Evolutionary conservation across 2,329 filamentous ascomycete species (phyloP).

Genomic region (Colletotrichum musicola): DNA sequence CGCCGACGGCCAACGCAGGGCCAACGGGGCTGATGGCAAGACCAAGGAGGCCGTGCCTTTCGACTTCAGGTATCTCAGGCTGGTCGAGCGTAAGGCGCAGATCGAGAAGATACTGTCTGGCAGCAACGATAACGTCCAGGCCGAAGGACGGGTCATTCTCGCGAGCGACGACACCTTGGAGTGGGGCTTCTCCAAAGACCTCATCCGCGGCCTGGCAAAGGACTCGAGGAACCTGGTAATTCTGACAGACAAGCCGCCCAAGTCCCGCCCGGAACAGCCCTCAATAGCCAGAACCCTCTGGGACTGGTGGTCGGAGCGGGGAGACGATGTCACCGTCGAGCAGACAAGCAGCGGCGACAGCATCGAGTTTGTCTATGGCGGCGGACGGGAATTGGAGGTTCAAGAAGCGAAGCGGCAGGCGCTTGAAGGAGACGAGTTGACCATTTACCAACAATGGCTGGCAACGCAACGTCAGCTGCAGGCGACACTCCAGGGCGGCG

Average conservation of each 20-base stretch:
- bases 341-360: constrained; percentile 66
- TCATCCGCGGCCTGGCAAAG: constrained; percentile 79
- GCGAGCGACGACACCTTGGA: constrained; percentile 91
- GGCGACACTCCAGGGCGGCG: constrained; percentile 79
- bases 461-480: constrained; percentile 90
- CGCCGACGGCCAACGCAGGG: constrained; percentile 63
- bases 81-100: constrained; percentile 86
- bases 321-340: constrained; percentile 73
- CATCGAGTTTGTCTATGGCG: constrained; percentile 75
- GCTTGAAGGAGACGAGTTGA: constrained; percentile 81
- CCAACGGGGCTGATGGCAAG: constrained; percentile 61
- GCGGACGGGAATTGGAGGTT: constrained; percentile 72
- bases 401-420: constrained; percentile 72
- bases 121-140: constrained; percentile 54
- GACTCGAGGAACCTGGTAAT: constrained; percentile 88
- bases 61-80: constrained; percentile 86
- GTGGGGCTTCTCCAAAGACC: constrained; percentile 93
- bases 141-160: constrained; percentile 80
- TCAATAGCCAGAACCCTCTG: constrained; percentile 82
- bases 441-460: constrained; percentile 91
- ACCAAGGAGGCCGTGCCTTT: constrained; percentile 78
- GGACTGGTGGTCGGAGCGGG: constrained; percentile 80
- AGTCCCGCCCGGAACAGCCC: constrained; percentile 57
- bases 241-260: constrained; percentile 79
- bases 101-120: constrained; percentile 76